A percentile compares a stretch with the other conserved stretches of the same genome.
These are phyloP conservation scores for Coemansia reversa DNA, from an alignment of 192 early-diverging fungal genomes.

Conservation along the genomic window DNA sequence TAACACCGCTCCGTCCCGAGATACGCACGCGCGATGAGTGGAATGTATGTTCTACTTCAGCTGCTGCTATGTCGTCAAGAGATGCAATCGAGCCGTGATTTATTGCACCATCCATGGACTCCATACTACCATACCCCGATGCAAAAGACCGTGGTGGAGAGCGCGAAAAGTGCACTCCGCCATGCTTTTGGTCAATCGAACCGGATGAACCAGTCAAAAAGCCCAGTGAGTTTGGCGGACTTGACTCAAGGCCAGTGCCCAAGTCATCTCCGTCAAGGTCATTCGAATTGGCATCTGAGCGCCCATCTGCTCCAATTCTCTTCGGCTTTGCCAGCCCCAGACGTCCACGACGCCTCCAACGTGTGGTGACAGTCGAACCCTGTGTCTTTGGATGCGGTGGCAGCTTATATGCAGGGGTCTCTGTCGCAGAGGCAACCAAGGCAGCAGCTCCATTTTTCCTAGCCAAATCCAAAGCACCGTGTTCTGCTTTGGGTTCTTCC, in stretches of 20 bases:
- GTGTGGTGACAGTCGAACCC: constrained; percentile 37
- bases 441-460: background rate
- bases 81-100: constrained; percentile 23
- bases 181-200: constrained; percentile 14
- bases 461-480: background rate
- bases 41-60: constrained; percentile 39
- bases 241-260: constrained; percentile 5
- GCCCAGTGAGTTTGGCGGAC: constrained; percentile 25
- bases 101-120: constrained; percentile 9
- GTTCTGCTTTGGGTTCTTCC: background rate
- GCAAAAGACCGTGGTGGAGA: constrained; percentile 19
- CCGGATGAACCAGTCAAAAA: constrained; percentile 22
- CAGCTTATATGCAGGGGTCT: constrained; percentile 49
- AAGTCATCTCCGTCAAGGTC: constrained; percentile 7
- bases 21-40: constrained; percentile 13
- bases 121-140: constrained; percentile 19
- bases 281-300: constrained; percentile 21
- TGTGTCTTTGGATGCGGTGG: constrained; percentile 32
- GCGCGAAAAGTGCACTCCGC: constrained; percentile 10
- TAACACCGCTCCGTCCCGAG: background rate
- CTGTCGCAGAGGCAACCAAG: background rate
- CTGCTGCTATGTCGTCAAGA: constrained; percentile 19
- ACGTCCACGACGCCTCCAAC: constrained; percentile 44
- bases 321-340: constrained; percentile 51
- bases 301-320: constrained; percentile 14